Base-by-base conservation (phyloP, 106 monocot genomes). In the Dactylorhiza incarnata region DNA sequence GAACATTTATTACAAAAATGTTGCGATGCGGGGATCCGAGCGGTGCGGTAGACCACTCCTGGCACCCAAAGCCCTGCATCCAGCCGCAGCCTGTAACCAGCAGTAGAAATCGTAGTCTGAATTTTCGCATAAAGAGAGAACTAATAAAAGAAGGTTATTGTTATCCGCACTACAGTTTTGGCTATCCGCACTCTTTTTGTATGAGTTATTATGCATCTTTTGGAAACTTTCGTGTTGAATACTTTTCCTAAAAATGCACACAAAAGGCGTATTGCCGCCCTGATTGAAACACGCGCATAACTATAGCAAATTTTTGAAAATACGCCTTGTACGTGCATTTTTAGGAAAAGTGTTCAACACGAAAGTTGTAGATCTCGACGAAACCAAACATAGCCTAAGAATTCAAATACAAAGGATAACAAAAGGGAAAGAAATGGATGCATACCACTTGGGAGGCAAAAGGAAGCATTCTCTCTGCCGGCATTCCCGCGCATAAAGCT, bases 361-460 rank as follows among this genome's bases (percentile, higher is more conserved):
- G n/a, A n/a, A n/a, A n/a, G n/a, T n/a, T n/a, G n/a, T n/a, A n/a
- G n/a, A n/a, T n/a, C n/a, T n/a, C n/a, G n/a, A n/a, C n/a, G n/a
- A n/a, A n/a, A n/a, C n/a, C 37, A 37, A 37, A 37, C 0, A 37
- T 37, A 37, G 37, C 37, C 37, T 37, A 37, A 62, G 23, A 62
- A 8, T 24, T 62, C 23, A 22, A 22, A 62, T 20, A 62, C 23
- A 24, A 9, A 22, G 5, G 49, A 48, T 29, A 10, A 11, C 48
- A 0, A 69, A 1, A 29, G 1, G 19, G 1, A 22, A 61, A 29
- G 22, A 59, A 29, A 9, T 78, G n/a, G n/a, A 59, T n/a, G 9
- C 72, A 24, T 84, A 95, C 95, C 84, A 95, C 95, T 83, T 74
- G 76, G 2, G 95, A 79, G 13, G 95, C 95, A 78, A 95, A 92